These are phyloP conservation scores for Epichloe bromicola DNA, from an alignment of 2,329 filamentous ascomycete genomes.

Conservation along the genomic window DNA sequence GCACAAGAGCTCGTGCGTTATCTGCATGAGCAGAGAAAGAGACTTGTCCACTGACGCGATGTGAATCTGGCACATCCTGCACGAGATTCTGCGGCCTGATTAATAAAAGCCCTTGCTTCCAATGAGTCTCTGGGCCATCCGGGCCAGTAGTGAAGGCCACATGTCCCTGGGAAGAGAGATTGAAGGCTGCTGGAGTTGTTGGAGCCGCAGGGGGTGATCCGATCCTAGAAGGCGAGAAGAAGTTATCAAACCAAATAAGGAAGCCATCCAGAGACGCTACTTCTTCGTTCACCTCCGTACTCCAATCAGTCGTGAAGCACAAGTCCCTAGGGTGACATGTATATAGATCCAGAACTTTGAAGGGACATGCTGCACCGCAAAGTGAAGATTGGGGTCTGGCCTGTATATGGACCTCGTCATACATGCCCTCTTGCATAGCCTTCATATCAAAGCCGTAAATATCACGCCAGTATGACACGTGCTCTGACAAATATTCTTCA, in stretches of 20 bases:
- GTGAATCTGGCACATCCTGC: conserved; percentile 35
- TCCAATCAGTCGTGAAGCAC: conserved; percentile 58
- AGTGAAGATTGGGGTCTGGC: conserved; percentile 50
- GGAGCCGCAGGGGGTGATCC: conserved; percentile 35
- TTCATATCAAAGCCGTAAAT: conserved; percentile 94
- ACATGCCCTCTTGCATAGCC: conserved; percentile 72
- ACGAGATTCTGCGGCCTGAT: conserved; percentile 44
- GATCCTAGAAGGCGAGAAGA: conserved; percentile 57
- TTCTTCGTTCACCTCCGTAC: conserved; percentile 45
- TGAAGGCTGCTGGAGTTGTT: conserved; percentile 50
- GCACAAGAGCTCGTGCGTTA: conserved; percentile 54
- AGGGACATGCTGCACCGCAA: conserved; percentile 47
- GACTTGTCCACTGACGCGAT: conserved; percentile 52
- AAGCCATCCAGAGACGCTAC: conserved; percentile 71
- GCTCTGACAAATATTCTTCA: conserved; percentile 62
- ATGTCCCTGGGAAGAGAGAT: conserved; percentile 41
- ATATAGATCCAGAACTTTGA: conserved; percentile 67
- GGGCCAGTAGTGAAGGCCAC: conserved; percentile 87
- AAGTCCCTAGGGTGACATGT: conserved; percentile 59
- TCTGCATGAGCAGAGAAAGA: conserved; percentile 57
- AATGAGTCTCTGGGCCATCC: conserved; percentile 65
- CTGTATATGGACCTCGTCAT: conserved; percentile 70
- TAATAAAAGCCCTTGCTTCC: conserved; percentile 72
- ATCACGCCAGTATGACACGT: conserved; percentile 75
- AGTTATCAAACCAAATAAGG: conserved; percentile 87